Conservation (phyloP, 805 yeast species). For the Jamesozyma gamospora region DNA sequence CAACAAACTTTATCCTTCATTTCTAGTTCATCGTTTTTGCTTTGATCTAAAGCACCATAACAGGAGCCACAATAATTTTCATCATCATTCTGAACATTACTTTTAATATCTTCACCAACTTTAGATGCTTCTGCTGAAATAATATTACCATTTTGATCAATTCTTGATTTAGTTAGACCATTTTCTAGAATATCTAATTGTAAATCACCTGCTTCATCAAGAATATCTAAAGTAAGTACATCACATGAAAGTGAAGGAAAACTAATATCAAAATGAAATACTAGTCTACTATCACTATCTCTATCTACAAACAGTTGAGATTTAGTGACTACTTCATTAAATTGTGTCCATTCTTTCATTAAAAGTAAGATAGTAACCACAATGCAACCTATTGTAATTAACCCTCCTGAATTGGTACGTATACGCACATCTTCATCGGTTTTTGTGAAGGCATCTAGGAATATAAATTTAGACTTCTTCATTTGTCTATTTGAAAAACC, state of each 20-base stretch:
- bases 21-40: conserved; percentile 32
- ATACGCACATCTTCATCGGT: conserved; percentile 90
- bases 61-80: conserved; percentile 72
- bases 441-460: conserved; percentile 84
- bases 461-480: conserved; percentile 28
- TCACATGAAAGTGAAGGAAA: conserved; percentile 87
- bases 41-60: conserved; percentile 70
- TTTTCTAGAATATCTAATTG: conserved; percentile 61
- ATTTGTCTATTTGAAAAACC: neutral
- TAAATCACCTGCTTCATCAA: conserved; percentile 82
- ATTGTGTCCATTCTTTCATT: conserved; percentile 66
- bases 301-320: conserved; percentile 89
- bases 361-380: conserved; percentile 52
- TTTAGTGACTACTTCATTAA: conserved; percentile 52
- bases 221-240: conserved; percentile 65
- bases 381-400: conserved; percentile 67
- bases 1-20: conserved; percentile 48
- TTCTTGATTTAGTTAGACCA: conserved; percentile 65
- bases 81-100: conserved; percentile 14
- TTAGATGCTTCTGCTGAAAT: conserved; percentile 34
- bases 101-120: conserved; percentile 32
- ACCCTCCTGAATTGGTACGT: conserved; percentile 82
- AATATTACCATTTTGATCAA: conserved; percentile 37
- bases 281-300: conserved; percentile 62
- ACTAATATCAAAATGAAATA: conserved; percentile 68